Evolutionary conservation across 306 rosid genomes (phyloP).

Genomic region (Begonia masoniana): DNA sequence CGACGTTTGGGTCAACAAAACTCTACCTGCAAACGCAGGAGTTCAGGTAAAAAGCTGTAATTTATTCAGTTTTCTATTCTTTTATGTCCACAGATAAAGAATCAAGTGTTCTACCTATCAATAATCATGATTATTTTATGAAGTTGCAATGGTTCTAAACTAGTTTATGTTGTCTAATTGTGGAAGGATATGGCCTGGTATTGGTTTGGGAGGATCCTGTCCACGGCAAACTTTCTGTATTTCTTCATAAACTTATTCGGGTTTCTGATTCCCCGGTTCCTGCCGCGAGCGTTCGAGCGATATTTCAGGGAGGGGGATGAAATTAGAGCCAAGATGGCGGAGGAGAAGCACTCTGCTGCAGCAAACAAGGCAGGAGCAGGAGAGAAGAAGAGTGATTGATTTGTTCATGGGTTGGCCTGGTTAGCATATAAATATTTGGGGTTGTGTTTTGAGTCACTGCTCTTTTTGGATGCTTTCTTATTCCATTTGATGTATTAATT

Average conservation of each 20-base stretch:
- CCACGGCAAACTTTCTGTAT: slow-evolving; percentile 38
- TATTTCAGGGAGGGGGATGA: slow-evolving; percentile 51
- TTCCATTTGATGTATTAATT: too few relatives aligned
- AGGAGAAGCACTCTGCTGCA: slow-evolving; percentile 35
- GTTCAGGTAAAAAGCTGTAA: slow-evolving; percentile 26
- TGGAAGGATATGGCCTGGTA: slow-evolving; percentile 54
- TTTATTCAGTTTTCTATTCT: too few relatives aligned
- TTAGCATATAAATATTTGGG: too few relatives aligned
- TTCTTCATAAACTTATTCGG: slow-evolving; percentile 50
- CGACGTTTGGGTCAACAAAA: slow-evolving; percentile 61
- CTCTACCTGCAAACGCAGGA: slow-evolving; percentile 46
- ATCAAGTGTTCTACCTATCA: too few relatives aligned
- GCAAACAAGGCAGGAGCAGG: slow-evolving; percentile 10
- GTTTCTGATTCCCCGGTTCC: slow-evolving; percentile 64
- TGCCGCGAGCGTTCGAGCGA: slow-evolving; percentile 70
- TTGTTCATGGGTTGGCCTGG: too few relatives aligned
- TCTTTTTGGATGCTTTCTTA: too few relatives aligned
- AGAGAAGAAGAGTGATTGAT: slow-evolving; percentile 23
- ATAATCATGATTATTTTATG: too few relatives aligned
- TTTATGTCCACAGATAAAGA: too few relatives aligned
- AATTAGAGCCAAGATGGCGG: slow-evolving; percentile 32
- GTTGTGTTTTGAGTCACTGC: too few relatives aligned
- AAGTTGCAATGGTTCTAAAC: too few relatives aligned
- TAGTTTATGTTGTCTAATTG: not conserved
- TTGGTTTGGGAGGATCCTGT: slow-evolving; percentile 67